phyloP scores from a whole-genome alignment of 768 basidiomycete species.

The Boletus pseudopeckii region DNA sequence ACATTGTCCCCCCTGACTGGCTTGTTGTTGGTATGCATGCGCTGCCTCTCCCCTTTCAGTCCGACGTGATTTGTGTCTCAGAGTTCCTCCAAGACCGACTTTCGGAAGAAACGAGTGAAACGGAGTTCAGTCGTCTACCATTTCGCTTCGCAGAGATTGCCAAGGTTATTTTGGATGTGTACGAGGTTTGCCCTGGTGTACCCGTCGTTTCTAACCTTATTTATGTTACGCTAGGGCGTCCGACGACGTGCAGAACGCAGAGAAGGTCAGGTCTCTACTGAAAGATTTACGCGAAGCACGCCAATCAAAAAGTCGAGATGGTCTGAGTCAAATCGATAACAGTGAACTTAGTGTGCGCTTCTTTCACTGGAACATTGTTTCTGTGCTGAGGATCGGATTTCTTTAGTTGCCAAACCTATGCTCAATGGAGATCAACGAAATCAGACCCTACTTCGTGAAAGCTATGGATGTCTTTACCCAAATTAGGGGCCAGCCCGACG shows the following conservation, averaged over 20 bases:
- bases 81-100: slow-evolving; percentile 80
- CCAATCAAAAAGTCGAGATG: slow-evolving; percentile 89
- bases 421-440: slow-evolving; percentile 92
- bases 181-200: slow-evolving; percentile 26
- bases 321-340: slow-evolving; percentile 76
- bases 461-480: slow-evolving; percentile 74
- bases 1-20: slow-evolving; percentile 90
- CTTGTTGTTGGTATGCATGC: slow-evolving; percentile 66
- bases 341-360: slow-evolving; percentile 76
- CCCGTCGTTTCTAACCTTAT: background rate
- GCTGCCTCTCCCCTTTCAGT: background rate
- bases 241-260: slow-evolving; percentile 84
- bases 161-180: slow-evolving; percentile 93
- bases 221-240: slow-evolving; percentile 57
- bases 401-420: slow-evolving; percentile 76
- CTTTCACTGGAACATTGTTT: background rate
- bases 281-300: slow-evolving; percentile 96
- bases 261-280: slow-evolving; percentile 77
- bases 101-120: slow-evolving; percentile 66
- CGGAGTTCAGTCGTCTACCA: slow-evolving; percentile 76
- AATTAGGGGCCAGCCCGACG: slow-evolving; percentile 35
- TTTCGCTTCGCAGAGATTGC: slow-evolving; percentile 88
- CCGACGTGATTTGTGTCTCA: slow-evolving; percentile 28
- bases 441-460: slow-evolving; percentile 82
- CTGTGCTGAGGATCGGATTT: background rate